These are phyloP conservation scores for Microbotryum silenes-acaulis DNA, from an alignment of 1,284 basidiomycete species.

Conservation along the genomic window DNA sequence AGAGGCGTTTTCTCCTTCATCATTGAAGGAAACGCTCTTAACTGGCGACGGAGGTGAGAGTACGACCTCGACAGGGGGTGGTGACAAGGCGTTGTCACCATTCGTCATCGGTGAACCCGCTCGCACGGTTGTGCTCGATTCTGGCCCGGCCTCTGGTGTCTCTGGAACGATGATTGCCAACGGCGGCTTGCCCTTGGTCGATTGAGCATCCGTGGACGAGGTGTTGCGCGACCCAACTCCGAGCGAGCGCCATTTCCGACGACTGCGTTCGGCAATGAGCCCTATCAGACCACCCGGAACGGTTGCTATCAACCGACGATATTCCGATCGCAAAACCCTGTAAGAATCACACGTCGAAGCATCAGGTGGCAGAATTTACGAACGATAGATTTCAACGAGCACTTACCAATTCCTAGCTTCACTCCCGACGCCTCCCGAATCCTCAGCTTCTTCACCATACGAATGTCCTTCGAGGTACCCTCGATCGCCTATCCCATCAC, in stretches of 20 bases:
- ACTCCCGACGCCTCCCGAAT: not conserved
- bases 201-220: not conserved
- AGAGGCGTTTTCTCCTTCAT: no score
- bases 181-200: constrained; percentile 1
- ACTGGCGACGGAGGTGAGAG: constrained; percentile 23
- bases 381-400: constrained; percentile 6
- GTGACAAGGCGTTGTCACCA: not conserved
- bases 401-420: constrained; percentile 2
- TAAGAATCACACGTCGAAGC: not conserved
- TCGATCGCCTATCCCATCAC: constrained; percentile 31
- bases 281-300: constrained; percentile 17
- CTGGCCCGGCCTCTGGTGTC: constrained; percentile 8
- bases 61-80: constrained; percentile 18
- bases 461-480: constrained; percentile 24
- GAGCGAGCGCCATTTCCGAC: constrained; percentile 29
- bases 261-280: constrained; percentile 21
- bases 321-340: constrained; percentile 22
- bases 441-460: constrained; percentile 25
- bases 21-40: no score
- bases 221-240: constrained; percentile 16
- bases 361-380: not conserved
- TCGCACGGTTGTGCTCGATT: constrained; percentile 9
- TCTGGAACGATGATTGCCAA: not conserved
- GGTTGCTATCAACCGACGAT: constrained; percentile 8
- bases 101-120: not conserved